A percentile compares a stretch with the other conserved stretches of the same genome.
Evolutionary conservation across 345 rosid species (phyloP).

Genomic region (Psidium guajava): DNA sequence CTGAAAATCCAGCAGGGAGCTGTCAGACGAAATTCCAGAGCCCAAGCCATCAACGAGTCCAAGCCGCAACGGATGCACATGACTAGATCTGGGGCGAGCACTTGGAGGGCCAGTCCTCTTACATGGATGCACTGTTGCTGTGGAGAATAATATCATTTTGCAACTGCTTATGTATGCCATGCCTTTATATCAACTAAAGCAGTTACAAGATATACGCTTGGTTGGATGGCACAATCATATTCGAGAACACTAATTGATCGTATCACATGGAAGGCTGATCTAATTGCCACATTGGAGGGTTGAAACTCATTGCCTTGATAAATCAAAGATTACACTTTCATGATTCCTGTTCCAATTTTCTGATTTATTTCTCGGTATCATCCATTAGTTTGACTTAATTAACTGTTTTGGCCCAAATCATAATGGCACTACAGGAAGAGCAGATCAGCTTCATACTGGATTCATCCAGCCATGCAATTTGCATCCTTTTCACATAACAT

Average conservation of each 20-base stretch:
- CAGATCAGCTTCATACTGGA: not conserved
- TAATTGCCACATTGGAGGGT: not conserved
- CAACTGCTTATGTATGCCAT: not conserved
- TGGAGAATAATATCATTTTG: not conserved
- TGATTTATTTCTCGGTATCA: not conserved
- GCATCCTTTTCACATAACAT: not conserved
- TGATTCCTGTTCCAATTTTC: not conserved
- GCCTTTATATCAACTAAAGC: not conserved
- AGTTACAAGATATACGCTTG: not conserved
- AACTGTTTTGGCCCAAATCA: not conserved
- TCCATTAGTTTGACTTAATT: not conserved
- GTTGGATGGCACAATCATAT: not conserved
- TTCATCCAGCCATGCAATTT: not conserved
- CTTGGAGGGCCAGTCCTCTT: slow-evolving; percentile 15
- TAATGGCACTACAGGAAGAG: not conserved
- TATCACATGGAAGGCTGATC: not conserved
- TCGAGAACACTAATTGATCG: not conserved
- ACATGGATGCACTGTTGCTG: not conserved
- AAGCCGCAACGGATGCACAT: not conserved
- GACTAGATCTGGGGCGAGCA: slow-evolving; percentile 5
- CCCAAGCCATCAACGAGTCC: not conserved
- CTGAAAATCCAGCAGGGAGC: too few species aligned
- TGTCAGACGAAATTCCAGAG: not conserved
- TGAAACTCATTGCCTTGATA: not conserved
- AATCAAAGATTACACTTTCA: not conserved